Percentiles rank a stretch among this genome's conserved stretches.
phyloP scores from a whole-genome alignment of 805 yeast genomes.

The Starmerella apicola region DNA sequence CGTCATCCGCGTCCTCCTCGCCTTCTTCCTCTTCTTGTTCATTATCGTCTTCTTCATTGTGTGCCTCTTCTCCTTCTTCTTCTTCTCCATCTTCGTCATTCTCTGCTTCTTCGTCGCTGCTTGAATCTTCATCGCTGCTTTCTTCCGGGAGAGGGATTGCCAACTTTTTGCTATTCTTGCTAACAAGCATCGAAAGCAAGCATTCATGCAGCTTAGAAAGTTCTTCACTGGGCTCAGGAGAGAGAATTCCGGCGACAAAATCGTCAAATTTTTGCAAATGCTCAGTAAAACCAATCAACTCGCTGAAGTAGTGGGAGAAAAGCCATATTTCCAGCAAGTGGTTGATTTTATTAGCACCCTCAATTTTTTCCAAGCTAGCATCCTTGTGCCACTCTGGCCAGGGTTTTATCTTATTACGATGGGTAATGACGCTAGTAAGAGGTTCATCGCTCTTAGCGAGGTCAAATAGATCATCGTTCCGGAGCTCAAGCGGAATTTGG shows the following conservation, averaged over 20 bases:
- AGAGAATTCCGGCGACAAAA: conserved; percentile 45
- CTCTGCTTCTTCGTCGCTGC: conserved; percentile 26
- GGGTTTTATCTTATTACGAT: conserved; percentile 6
- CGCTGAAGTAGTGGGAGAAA: conserved; percentile 58
- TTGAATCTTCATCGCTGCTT: conserved; percentile 20
- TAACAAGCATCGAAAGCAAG: conserved; percentile 43
- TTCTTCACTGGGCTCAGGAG: conserved; percentile 21
- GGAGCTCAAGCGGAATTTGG: background rate
- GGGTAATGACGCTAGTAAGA: conserved; percentile 1
- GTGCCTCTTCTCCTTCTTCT: conserved; percentile 15
- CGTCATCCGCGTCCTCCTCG: conserved; percentile 13
- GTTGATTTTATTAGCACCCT: conserved; percentile 17
- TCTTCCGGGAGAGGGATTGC: conserved; percentile 26
- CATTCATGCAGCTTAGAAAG: conserved; percentile 61
- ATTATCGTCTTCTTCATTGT: conserved; percentile 19
- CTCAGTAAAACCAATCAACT: conserved; percentile 46
- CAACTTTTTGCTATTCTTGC: conserved; percentile 31
- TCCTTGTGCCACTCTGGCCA: conserved; percentile 21
- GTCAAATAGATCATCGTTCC: conserved; percentile 13
- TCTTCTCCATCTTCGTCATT: conserved; percentile 26
- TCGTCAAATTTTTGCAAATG: conserved; percentile 60
- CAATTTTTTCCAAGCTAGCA: conserved; percentile 5
- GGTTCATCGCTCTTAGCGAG: conserved; percentile 10
- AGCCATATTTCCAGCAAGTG: conserved; percentile 52
- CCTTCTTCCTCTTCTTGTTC: too few species aligned